These are phyloP conservation scores for Hanseniaspora occidentalis DNA, from an alignment of 805 yeast genomes.

Conservation along the genomic window DNA sequence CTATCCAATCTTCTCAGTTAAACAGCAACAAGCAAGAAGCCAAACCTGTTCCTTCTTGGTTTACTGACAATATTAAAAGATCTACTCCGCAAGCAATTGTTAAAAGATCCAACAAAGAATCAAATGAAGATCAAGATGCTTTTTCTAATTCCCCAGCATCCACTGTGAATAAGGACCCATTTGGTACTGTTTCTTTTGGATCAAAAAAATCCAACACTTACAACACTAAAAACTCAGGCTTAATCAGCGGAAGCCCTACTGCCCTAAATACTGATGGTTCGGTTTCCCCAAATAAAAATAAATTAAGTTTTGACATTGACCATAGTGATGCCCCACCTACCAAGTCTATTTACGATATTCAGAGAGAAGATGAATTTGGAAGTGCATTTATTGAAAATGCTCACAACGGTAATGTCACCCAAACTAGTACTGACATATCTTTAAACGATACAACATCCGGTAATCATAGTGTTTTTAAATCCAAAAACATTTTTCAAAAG, in stretches of 20 bases:
- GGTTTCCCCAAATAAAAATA: not conserved
- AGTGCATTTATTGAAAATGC: slow-evolving; percentile 5
- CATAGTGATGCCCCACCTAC: slow-evolving; percentile 28
- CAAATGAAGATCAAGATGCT: slow-evolving; percentile 12
- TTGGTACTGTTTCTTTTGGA: slow-evolving; percentile 28
- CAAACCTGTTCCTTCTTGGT: slow-evolving; percentile 25
- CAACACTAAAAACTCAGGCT: not conserved
- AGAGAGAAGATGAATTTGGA: slow-evolving; percentile 27
- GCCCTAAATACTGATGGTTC: too few species aligned
- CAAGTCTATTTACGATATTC: slow-evolving; percentile 29
- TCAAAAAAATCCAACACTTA: slow-evolving; percentile 17
- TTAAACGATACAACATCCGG: slow-evolving; percentile 3
- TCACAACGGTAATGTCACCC: slow-evolving; percentile 6
- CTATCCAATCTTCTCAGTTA: slow-evolving; percentile 15
- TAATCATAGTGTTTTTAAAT: slow-evolving; percentile 7
- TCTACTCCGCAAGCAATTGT: slow-evolving; percentile 35
- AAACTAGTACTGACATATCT: slow-evolving; percentile 10
- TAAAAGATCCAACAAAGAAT: slow-evolving; percentile 27
- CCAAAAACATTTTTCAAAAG: slow-evolving; percentile 4
- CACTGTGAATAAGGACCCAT: slow-evolving; percentile 12
- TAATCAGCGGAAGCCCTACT: not conserved
- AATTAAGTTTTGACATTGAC: not conserved
- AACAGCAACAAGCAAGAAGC: slow-evolving; percentile 17
- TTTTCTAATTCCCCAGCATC: slow-evolving; percentile 13
- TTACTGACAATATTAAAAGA: slow-evolving; percentile 32